A percentile compares a stretch with the other conserved stretches of the same genome.
Evolutionary conservation across 2,329 filamentous ascomycete species (phyloP).

Genomic region (Xylariaceae sp.): DNA sequence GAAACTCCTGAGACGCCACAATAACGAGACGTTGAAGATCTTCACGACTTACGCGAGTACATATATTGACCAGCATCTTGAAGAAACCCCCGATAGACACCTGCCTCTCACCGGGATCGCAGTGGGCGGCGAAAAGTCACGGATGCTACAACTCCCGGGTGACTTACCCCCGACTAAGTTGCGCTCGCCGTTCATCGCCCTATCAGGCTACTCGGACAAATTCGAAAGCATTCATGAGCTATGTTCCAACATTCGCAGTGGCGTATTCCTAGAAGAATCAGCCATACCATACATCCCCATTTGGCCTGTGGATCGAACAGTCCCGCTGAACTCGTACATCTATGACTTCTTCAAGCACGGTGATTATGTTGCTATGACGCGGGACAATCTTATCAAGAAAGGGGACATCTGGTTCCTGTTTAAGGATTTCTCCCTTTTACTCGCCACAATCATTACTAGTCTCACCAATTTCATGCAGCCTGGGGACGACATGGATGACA

Average conservation of each 20-base stretch:
- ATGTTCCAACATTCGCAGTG: slow-evolving; percentile 58
- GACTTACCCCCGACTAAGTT: slow-evolving; percentile 31
- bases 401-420: slow-evolving; percentile 68
- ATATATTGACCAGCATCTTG: slow-evolving; percentile 60
- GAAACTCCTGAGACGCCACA: slow-evolving; percentile 55
- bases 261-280: slow-evolving; percentile 69
- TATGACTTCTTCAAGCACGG: slow-evolving; percentile 76
- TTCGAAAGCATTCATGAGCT: slow-evolving; percentile 64
- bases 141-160: slow-evolving; percentile 4
- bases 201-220: slow-evolving; percentile 61
- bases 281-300: slow-evolving; percentile 65
- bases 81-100: slow-evolving; percentile 42
- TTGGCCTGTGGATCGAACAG: slow-evolving; percentile 48
- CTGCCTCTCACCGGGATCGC: slow-evolving; percentile 51
- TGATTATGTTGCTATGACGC: slow-evolving; percentile 52
- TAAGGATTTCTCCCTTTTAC: slow-evolving; percentile 52
- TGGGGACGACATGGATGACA: slow-evolving; percentile 40
- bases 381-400: slow-evolving; percentile 60
- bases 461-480: slow-evolving; percentile 53
- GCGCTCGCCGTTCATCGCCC: slow-evolving; percentile 64
- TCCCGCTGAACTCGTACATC: slow-evolving; percentile 61
- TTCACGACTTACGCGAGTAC: slow-evolving; percentile 66
- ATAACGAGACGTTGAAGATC: slow-evolving; percentile 58
- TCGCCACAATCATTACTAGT: slow-evolving; percentile 67
- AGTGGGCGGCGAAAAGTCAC: slow-evolving; percentile 11